Evolutionary conservation across 306 rosid genomes (phyloP).

Genomic region (Cucumis melo): DNA sequence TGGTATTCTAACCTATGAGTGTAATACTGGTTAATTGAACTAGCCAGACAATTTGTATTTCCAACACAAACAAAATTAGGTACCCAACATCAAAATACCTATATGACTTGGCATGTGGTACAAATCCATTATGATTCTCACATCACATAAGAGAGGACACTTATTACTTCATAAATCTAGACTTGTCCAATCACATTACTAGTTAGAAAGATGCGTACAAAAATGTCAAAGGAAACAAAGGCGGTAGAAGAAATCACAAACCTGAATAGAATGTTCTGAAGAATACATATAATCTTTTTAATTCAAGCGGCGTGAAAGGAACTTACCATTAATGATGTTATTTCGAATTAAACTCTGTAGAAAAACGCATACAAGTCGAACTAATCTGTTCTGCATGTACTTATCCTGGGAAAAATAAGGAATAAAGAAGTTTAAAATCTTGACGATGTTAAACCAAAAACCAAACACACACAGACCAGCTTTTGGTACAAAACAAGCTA

Average conservation of each 20-base stretch:
- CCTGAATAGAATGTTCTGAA: background rate
- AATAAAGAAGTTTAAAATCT: background rate
- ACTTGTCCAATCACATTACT: background rate
- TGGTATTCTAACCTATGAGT: background rate
- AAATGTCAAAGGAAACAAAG: background rate
- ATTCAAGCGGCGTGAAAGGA: slow-evolving; percentile 5
- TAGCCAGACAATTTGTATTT: background rate
- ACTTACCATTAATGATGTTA: slow-evolving; percentile 86
- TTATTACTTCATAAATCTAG: background rate
- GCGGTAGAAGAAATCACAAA: background rate
- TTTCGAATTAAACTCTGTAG: slow-evolving; percentile 95
- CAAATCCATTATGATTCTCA: background rate
- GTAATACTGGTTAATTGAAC: background rate
- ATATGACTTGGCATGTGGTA: background rate
- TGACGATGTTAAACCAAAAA: background rate
- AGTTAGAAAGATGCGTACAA: background rate
- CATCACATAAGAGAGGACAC: background rate
- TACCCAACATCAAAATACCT: background rate
- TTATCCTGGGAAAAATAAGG: slow-evolving; percentile 50
- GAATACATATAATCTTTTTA: background rate
- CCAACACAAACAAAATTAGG: background rate
- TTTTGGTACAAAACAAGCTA: background rate
- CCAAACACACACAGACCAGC: too few species aligned
- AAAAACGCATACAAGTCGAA: slow-evolving; percentile 93
- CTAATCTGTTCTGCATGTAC: slow-evolving; percentile 99